These are phyloP conservation scores for Crucibulum laeve DNA, from an alignment of 768 basidiomycete genomes.

Conservation along the genomic window DNA sequence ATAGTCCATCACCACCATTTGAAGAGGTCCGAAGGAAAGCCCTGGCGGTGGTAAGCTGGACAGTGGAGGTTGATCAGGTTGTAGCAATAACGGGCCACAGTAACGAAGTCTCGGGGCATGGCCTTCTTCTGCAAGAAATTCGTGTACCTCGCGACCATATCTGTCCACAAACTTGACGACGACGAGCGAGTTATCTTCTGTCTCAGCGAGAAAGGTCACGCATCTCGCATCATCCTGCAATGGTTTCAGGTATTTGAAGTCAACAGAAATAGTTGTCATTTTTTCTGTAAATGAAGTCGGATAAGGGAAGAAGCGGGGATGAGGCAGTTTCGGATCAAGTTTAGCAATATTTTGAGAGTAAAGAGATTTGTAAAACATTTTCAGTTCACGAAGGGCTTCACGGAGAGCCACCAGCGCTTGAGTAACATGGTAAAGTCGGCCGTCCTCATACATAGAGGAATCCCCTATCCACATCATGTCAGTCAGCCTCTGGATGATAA, in stretches of 20 bases:
- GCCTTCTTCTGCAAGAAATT: constrained; percentile 18
- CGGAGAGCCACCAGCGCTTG: constrained; percentile 11
- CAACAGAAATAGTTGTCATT: background rate
- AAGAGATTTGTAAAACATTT: constrained; percentile 10
- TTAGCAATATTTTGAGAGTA: background rate
- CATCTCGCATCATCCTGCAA: constrained; percentile 11
- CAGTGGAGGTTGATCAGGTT: background rate
- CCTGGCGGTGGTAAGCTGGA: constrained; percentile 1
- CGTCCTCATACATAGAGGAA: constrained; percentile 13
- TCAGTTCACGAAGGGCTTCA: constrained; percentile 8
- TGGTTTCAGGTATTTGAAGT: constrained; percentile 9
- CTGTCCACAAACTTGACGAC: constrained; percentile 33
- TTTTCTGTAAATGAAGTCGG: constrained; percentile 7
- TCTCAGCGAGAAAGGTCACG: constrained; percentile 8
- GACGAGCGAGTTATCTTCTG: constrained; percentile 7
- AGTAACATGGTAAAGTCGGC: constrained; percentile 10
- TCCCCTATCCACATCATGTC: constrained; percentile 15
- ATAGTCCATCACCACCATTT: constrained; percentile 38
- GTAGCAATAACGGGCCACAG: constrained; percentile 14
- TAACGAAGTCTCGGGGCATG: constrained; percentile 27
- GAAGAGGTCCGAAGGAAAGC: constrained; percentile 12
- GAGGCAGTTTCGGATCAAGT: background rate
- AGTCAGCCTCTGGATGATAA: constrained; percentile 16
- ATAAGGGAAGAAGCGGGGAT: constrained; percentile 15
- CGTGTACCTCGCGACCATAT: constrained; percentile 27